Percentiles rank a stretch among this genome's conserved stretches.
phyloP scores from a whole-genome alignment of 1,139 yeast genomes.

The Spathaspora jeffriesii region DNA sequence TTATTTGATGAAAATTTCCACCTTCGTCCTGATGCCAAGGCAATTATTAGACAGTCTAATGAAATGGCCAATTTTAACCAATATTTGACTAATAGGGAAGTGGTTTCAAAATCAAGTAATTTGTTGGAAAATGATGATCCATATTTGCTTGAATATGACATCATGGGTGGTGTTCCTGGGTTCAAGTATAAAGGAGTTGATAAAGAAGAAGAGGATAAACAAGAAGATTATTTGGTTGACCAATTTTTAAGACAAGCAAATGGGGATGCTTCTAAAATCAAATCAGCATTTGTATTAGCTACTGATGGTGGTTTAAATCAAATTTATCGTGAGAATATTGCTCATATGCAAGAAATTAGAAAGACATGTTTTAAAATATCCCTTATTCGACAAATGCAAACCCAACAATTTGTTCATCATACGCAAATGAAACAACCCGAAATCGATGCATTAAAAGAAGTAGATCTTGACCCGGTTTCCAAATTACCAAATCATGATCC shows the following conservation, averaged over 20 bases:
- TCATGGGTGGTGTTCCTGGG: constrained; percentile 78
- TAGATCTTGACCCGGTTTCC: constrained; percentile 79
- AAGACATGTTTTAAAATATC: constrained; percentile 88
- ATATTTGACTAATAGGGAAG: constrained; percentile 45
- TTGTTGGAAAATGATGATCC: constrained; percentile 64
- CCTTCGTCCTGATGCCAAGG: constrained; percentile 67
- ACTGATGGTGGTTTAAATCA: constrained; percentile 60
- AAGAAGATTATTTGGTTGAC: constrained; percentile 53
- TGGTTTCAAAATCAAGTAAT: constrained; percentile 41
- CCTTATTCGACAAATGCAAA: constrained; percentile 88
- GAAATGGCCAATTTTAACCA: constrained; percentile 59
- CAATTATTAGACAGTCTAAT: constrained; percentile 59
- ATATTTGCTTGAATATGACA: constrained; percentile 81
- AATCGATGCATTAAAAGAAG: constrained; percentile 59
- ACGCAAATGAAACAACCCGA: constrained; percentile 74
- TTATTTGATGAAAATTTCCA: constrained; percentile 59
- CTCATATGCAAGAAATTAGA: constrained; percentile 84
- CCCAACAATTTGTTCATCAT: constrained; percentile 74
- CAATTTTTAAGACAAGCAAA: constrained; percentile 29
- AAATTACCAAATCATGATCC: constrained; percentile 69
- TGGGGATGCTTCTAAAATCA: constrained; percentile 26
- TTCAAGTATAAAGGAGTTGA: constrained; percentile 53
- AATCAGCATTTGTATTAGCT: constrained; percentile 33
- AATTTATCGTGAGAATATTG: constrained; percentile 64
- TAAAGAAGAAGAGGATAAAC: constrained; percentile 42